These are phyloP conservation scores for Xylaria sp. DNA, from an alignment of 2,329 filamentous ascomycete genomes.

Conservation along the genomic window DNA sequence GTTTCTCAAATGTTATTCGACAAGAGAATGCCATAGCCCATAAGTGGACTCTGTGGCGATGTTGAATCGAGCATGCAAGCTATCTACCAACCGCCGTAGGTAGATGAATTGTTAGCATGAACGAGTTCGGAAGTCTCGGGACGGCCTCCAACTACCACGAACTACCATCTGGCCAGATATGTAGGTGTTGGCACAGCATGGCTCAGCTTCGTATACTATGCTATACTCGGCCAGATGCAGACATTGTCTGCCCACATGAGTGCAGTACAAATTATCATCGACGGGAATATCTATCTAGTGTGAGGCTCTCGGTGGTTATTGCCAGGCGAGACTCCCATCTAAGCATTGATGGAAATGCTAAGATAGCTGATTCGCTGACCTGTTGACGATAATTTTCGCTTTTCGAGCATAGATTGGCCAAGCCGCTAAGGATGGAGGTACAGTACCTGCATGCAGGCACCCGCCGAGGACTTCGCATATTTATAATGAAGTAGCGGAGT, in stretches of 20 bases:
- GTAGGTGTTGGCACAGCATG: constrained; percentile 28
- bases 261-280: background rate
- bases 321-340: background rate
- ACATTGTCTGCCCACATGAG: background rate
- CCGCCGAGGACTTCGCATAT: background rate
- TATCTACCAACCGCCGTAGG: background rate
- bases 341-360: background rate
- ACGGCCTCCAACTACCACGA: constrained; percentile 1
- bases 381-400: background rate
- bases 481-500: background rate
- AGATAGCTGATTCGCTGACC: background rate
- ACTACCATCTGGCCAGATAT: background rate
- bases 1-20: background rate
- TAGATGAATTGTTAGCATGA: constrained; percentile 5
- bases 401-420: constrained; percentile 9
- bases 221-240: background rate
- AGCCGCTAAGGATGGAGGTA: background rate
- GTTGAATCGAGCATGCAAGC: constrained; percentile 2
- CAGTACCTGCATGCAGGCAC: background rate
- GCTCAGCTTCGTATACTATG: constrained; percentile 8
- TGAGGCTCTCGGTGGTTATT: background rate
- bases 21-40: background rate
- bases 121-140: constrained; percentile 29
- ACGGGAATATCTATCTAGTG: background rate
- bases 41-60: background rate